Evolutionary conservation across 2,329 filamentous ascomycete species (phyloP).

Genomic region (Aspergillus brunneoviolaceus): DNA sequence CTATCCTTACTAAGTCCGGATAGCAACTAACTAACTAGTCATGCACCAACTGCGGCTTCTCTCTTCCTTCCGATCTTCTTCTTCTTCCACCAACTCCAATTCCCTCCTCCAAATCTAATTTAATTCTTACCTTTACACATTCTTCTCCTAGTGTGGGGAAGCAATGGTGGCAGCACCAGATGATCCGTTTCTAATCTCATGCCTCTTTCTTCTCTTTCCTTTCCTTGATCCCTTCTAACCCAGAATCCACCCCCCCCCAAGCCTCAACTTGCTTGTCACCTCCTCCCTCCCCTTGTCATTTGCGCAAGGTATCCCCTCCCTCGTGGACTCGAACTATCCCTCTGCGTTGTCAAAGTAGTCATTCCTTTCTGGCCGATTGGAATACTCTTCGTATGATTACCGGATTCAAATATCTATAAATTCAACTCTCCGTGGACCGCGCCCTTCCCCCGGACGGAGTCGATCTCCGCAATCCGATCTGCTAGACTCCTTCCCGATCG

Average conservation of each 20-base stretch:
- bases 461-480: constrained; percentile 10
- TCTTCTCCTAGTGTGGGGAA: neutral
- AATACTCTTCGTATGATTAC: neutral
- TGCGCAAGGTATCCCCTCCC: neutral
- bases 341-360: neutral
- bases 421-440: neutral
- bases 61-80: too few species aligned
- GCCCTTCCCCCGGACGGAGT: neutral
- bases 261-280: neutral
- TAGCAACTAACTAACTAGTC: too few species aligned
- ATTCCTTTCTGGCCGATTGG: too few species aligned
- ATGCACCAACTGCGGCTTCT: too few species aligned
- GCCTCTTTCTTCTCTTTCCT: neutral
- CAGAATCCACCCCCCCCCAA: neutral
- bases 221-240: neutral
- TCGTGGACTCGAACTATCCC: neutral
- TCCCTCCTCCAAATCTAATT: too few species aligned
- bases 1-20: neutral
- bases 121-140: too few species aligned
- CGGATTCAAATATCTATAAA: neutral
- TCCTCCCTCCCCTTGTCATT: neutral
- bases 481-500: neutral
- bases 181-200: neutral
- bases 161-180: neutral
- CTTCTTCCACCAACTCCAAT: too few species aligned